Conservation (phyloP, 179 eudicot species). For the Beta lomatogona region DNA sequence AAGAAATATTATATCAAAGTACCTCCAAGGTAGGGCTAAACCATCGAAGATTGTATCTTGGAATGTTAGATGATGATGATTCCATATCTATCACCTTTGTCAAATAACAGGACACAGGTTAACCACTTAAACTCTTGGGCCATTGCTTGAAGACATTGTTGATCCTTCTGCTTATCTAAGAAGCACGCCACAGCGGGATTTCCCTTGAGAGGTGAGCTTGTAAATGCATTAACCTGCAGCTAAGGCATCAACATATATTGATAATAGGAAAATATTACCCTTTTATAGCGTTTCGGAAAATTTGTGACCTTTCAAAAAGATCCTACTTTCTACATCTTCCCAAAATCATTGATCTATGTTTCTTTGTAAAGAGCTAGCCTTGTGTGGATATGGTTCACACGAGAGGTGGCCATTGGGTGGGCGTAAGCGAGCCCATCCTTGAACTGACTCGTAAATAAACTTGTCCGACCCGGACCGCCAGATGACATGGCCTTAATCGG, state of each 20-base stretch:
- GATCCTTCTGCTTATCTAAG: constrained; percentile 19
- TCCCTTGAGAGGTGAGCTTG: constrained; percentile 23
- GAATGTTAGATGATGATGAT: not conserved
- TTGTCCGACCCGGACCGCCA: too few relatives aligned
- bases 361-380: too few relatives aligned
- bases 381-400: too few relatives aligned
- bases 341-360: too few relatives aligned
- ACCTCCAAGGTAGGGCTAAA: constrained; percentile 34
- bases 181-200: constrained; percentile 33
- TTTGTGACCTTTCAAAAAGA: too few relatives aligned
- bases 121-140: constrained; percentile 32
- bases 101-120: constrained; percentile 29
- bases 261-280: too few relatives aligned
- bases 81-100: not conserved
- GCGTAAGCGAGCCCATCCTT: too few relatives aligned
- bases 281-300: too few relatives aligned
- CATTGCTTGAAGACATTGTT: constrained; percentile 22
- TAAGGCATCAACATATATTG: not conserved
- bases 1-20: not conserved
- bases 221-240: constrained; percentile 33
- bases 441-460: too few relatives aligned
- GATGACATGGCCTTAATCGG: too few relatives aligned
- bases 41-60: constrained; percentile 32
- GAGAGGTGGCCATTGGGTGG: too few relatives aligned
- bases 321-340: too few relatives aligned